These are phyloP conservation scores for Pythium sukuiense DNA, from an alignment of 352 stramenopile genomes.

Conservation along the genomic window DNA sequence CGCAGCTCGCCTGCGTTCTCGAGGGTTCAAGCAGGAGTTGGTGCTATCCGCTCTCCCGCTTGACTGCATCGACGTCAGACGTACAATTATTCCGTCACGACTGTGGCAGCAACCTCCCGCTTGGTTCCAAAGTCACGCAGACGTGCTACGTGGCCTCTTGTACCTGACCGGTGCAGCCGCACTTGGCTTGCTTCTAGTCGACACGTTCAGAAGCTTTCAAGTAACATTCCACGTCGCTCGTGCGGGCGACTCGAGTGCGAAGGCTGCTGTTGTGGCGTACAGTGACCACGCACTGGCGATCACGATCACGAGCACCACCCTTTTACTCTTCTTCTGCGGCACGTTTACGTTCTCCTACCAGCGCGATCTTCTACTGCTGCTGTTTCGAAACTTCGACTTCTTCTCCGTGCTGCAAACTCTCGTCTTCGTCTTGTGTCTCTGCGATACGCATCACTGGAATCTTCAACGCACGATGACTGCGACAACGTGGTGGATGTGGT, in stretches of 20 bases:
- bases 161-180: background rate
- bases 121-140: background rate
- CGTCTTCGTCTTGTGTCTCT: constrained; percentile 3
- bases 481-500: constrained; percentile 12
- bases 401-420: constrained; percentile 10
- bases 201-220: background rate
- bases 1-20: background rate
- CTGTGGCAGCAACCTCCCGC: constrained; percentile 1
- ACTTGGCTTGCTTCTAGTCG: background rate
- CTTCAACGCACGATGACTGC: background rate
- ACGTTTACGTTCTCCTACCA: constrained; percentile 6
- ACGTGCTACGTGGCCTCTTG: background rate
- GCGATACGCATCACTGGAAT: constrained; percentile 13
- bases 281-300: background rate
- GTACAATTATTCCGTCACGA: constrained; percentile 1
- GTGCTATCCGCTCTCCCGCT: background rate
- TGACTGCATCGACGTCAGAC: background rate
- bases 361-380: background rate
- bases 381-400: constrained; percentile 16
- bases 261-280: background rate
- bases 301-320: background rate
- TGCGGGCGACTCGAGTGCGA: background rate
- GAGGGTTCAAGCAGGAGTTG: background rate
- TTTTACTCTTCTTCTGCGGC: background rate
- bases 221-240: background rate